Evolutionary conservation across 2,329 filamentous ascomycete genomes (phyloP).

Genomic region (Arachnomyces sp.): DNA sequence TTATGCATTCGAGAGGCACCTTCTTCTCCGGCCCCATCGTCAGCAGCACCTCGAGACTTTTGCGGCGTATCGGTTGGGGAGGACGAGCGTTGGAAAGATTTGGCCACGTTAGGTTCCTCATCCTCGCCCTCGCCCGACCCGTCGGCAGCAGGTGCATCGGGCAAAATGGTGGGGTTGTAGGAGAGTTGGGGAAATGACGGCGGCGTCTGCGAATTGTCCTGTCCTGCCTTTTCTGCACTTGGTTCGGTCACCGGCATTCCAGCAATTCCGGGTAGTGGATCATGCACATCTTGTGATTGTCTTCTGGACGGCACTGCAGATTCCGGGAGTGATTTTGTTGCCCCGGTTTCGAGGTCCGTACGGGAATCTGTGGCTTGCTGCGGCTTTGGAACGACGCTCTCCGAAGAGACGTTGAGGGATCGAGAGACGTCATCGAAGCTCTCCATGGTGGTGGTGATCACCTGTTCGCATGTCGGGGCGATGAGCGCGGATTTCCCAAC

Average conservation of each 20-base stretch:
- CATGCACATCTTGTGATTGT: neutral
- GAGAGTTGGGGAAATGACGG: constrained; percentile 12
- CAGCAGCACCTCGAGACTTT: constrained; percentile 28
- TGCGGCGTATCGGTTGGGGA: constrained; percentile 31
- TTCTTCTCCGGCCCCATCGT: constrained; percentile 33
- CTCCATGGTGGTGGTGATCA: constrained; percentile 24
- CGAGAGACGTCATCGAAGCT: constrained; percentile 31
- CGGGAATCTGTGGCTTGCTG: constrained; percentile 14
- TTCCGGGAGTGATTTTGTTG: neutral
- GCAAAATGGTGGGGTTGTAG: constrained; percentile 24
- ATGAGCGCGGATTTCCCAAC: neutral
- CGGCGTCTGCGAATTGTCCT: neutral
- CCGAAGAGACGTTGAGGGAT: constrained; percentile 18
- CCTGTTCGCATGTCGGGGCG: constrained; percentile 4
- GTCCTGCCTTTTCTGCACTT: neutral
- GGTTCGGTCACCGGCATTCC: neutral
- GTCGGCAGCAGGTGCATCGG: constrained; percentile 23
- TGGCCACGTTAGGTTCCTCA: constrained; percentile 37
- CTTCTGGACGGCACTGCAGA: neutral
- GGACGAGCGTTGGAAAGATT: constrained; percentile 35
- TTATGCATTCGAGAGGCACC: constrained; percentile 70
- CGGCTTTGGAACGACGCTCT: constrained; percentile 15
- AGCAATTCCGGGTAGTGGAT: neutral
- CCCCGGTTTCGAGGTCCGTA: neutral
- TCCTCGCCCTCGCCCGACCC: constrained; percentile 32